Conservation (phyloP, 306 rosid genomes). For the Dalbergia cochinchinensis region DNA sequence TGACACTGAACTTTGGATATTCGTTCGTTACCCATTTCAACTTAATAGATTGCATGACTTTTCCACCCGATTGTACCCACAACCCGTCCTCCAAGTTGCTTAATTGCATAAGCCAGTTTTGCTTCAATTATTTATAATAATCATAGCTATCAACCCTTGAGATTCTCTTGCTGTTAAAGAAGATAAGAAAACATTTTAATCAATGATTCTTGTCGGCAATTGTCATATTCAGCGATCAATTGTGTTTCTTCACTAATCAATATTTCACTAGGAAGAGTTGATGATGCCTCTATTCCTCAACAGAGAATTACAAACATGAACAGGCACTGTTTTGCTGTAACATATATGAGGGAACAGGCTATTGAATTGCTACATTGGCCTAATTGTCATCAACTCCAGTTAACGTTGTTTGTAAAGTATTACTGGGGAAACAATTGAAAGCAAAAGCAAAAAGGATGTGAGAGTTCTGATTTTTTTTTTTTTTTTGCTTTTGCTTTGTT, state of each 20-base stretch:
- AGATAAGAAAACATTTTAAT: constrained; percentile 27
- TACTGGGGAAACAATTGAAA: constrained; percentile 18
- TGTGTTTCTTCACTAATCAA: constrained; percentile 18
- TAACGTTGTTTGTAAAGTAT: neutral
- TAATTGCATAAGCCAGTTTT: neutral
- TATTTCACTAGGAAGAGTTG: neutral
- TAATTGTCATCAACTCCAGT: neutral
- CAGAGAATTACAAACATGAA: neutral
- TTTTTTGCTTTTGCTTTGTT: constrained; percentile 21
- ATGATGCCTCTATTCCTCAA: neutral
- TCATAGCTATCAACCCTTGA: constrained; percentile 3
- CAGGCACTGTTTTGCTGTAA: no score
- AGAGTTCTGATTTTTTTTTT: neutral
- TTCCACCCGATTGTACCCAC: constrained; percentile 16
- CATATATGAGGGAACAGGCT: neutral
- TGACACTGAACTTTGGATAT: constrained; percentile 34
- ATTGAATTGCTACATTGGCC: neutral
- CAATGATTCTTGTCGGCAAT: constrained; percentile 20
- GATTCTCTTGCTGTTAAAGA: constrained; percentile 19
- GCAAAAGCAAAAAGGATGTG: constrained; percentile 16
- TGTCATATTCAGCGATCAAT: constrained; percentile 36
- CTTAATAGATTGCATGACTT: constrained; percentile 26
- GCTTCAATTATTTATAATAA: constrained; percentile 38
- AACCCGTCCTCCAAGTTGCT: constrained; percentile 38
- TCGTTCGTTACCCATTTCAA: constrained; percentile 7